Conservation (phyloP, 345 rosid species). For the Arabis hirsuta region DNA sequence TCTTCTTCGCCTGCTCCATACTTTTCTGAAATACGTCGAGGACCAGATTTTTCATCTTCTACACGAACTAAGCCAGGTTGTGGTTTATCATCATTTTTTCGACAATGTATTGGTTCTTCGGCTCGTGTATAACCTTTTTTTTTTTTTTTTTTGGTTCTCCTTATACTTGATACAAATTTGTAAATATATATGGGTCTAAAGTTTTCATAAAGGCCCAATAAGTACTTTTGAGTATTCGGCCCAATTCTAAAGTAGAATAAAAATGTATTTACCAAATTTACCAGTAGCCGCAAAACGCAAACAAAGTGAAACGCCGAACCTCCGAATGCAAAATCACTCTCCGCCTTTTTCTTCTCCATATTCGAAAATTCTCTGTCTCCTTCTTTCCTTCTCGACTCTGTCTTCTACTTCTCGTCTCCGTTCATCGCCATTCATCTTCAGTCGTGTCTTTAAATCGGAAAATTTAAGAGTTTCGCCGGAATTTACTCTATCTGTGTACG, state of each 20-base stretch:
- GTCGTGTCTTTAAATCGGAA: neutral
- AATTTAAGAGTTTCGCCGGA: slow-evolving; percentile 12
- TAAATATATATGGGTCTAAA: neutral
- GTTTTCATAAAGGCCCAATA: slow-evolving; percentile 2
- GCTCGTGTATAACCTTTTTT: neutral
- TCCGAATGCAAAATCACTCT: slow-evolving; percentile 15
- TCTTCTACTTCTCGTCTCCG: slow-evolving; percentile 13
- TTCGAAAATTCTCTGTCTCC: slow-evolving; percentile 32
- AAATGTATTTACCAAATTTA: neutral
- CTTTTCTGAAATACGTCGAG: slow-evolving; percentile 6
- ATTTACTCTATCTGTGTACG: neutral
- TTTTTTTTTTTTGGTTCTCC: neutral
- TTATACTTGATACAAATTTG: neutral
- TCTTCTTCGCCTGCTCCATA: slow-evolving; percentile 14
- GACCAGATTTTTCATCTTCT: slow-evolving; percentile 2
- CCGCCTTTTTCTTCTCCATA: slow-evolving; percentile 21
- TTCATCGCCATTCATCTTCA: slow-evolving; percentile 14
- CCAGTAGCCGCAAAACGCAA: slow-evolving; percentile 18
- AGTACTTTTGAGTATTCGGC: neutral
- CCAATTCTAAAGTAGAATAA: neutral
- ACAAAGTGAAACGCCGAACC: slow-evolving; percentile 33
- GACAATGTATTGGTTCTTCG: slow-evolving; percentile 35
- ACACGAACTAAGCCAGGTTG: slow-evolving; percentile 13
- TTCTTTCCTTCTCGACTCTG: neutral
- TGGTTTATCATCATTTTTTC: slow-evolving; percentile 34